Evolutionary conservation across 805 yeast species (phyloP), one percentile per base, ranked within the genome.

Genomic region (Brettanomyces naardenensis): DNA sequence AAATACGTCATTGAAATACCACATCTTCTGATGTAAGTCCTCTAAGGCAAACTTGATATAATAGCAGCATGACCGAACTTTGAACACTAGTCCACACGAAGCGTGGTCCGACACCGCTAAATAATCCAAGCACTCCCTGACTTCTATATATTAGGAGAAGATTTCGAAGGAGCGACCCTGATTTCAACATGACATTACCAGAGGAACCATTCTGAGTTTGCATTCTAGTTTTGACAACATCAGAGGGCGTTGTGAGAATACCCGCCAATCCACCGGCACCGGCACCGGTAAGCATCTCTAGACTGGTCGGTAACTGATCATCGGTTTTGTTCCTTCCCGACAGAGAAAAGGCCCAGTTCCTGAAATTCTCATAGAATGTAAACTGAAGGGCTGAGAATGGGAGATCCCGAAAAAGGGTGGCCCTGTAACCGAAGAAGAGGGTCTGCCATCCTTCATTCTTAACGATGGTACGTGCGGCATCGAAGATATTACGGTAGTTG

Each of bases 341-440:
- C 9, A 66, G 38, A 4, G 42, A 36, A 42, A 65, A 78, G 1
- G 90, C 87, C 49, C 64, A 59, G 44, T 72, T 69, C 51, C 95
- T 68, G 48, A 82, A 80, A 53, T 76, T 74, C 59, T 92, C 98
- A 61, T 92, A 92, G 51, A 92, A 90, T 34, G 97, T 95, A 65
- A 92, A 82, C 56, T 92, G 98, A 37, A 92, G 68, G 1, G 97
- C 97, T 48, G 95, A 83, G 60, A 92, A 92, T 5, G 99, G 99
- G 47, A 92, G 64, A 54, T 92, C 99, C 45, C 99, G 73, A 17
- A 82, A 75, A 43, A 92, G 64, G 0, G 99, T 92, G 20, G 97
- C 97, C 58, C 84, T 88, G 62, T 90, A 92, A 0, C 99, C 99
- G 57, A 74, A 86, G 42, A 84, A 83, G 44, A 92, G 66, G 0